Evolutionary conservation across 1,284 basidiomycete genomes (phyloP).

Genomic region (Apiotrichum sp.): DNA sequence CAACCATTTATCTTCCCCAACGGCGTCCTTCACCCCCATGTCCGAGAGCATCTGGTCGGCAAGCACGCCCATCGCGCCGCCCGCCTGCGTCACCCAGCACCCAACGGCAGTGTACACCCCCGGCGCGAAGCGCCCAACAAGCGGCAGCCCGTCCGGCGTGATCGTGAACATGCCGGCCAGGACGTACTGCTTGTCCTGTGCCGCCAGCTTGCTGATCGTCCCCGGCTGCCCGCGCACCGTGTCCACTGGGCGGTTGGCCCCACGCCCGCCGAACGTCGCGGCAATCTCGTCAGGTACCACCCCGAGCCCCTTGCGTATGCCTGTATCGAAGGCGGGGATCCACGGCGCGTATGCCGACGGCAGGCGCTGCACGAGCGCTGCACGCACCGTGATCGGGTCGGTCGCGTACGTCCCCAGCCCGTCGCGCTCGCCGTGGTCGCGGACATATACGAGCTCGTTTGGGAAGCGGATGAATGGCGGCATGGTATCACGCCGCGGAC

Average conservation of each 20-base stretch:
- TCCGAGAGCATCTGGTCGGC: constrained; percentile 15
- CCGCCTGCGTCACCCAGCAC: constrained; percentile 30
- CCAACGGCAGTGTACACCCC: constrained; percentile 22
- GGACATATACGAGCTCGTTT: constrained; percentile 20
- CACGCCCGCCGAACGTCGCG: constrained; percentile 11
- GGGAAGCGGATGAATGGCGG: constrained; percentile 27
- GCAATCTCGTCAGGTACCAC: constrained; percentile 16
- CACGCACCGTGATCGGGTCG: constrained; percentile 13
- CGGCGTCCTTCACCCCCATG: neutral
- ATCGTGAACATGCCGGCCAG: constrained; percentile 31
- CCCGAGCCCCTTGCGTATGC: constrained; percentile 10
- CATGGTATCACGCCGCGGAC: neutral
- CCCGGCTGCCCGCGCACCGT: neutral
- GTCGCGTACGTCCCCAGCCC: constrained; percentile 28
- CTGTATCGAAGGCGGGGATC: constrained; percentile 12
- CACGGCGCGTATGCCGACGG: constrained; percentile 18
- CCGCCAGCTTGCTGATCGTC: neutral
- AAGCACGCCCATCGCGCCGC: constrained; percentile 17
- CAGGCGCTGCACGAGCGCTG: neutral
- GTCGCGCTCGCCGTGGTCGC: constrained; percentile 28
- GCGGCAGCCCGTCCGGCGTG: constrained; percentile 27
- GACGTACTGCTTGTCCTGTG: constrained; percentile 2
- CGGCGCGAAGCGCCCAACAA: constrained; percentile 18
- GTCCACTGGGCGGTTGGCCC: neutral
- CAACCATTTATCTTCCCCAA: constrained; percentile 1